Base-by-base conservation (phyloP, 371 early-diverging fungal species). In the Choanephora cucurbitarum region DNA sequence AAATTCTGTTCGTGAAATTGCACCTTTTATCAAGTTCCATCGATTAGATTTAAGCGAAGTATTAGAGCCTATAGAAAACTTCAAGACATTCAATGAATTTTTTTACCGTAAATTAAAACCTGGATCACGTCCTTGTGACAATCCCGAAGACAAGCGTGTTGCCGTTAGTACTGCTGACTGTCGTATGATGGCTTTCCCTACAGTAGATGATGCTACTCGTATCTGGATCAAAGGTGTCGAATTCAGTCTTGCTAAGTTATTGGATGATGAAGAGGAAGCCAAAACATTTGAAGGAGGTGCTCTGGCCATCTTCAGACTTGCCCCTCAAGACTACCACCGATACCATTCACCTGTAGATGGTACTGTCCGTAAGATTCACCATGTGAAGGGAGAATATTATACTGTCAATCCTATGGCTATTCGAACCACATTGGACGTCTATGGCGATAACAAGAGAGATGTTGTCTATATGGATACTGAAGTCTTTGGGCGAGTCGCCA, bases 361-460 rank as follows among this genome's bases (percentile, higher is more conserved):
- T 13, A 57, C 72, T 4, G 58, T 91, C 22, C 75, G 73, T 8
- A 76, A 75, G n/a, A 81, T 84, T 5, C 74, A 73, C 46, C 62
- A 67, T 41, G 81, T 93, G 7, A 61, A 77, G 14, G 94, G 95
- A 0, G 76, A 84, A 17, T 92, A 91, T 66, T 93, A 82, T 57
- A 93, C 93, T 0, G 92, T 93, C 5, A 91, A 93, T 58, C 93
- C 93, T 9, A 91, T 95, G 90, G 91, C 95, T 15, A 85, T 93
- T 44, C 75, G 91, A 42, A 84, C 85, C 7, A 76, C 76, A 44
- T 62, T 91, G 42, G 91, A 92, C 71, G 93, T 95, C 3, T 93
- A 86, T 68, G 89, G 91, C 9, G 93, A 93, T 55, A 95, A 95
- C 72, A 80, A 83, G 22, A 84, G 95, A 4, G 67, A 77, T 37